A percentile compares a stretch with the other conserved stretches of the same genome.
Evolutionary conservation across 129 eudicot species (phyloP).

Genomic region (Artemisia annua): DNA sequence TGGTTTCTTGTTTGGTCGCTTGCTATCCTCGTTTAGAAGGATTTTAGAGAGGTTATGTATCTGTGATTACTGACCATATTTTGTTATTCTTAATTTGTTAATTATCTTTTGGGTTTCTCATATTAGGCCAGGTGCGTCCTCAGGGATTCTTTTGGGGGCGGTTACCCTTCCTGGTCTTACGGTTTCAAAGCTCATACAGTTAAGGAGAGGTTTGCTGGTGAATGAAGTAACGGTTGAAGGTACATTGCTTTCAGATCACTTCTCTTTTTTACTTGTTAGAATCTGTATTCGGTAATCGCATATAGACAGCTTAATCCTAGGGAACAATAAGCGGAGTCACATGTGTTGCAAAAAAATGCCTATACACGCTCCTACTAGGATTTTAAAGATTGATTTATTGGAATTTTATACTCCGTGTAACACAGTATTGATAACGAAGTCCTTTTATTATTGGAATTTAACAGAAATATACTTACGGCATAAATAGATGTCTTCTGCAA

Average conservation of each 20-base stretch:
- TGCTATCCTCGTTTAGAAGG: neutral
- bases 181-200: conserved; percentile 67
- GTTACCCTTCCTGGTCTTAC: conserved; percentile 78
- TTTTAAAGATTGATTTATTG: too few relatives aligned
- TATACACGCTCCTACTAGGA: too few relatives aligned
- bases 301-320: too few relatives aligned
- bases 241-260: conserved; percentile 15
- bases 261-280: neutral
- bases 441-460: too few relatives aligned
- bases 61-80: neutral
- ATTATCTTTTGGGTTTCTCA: conserved; percentile 2
- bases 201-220: conserved; percentile 44
- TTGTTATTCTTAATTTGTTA: neutral
- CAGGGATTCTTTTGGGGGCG: conserved; percentile 83
- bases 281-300: neutral
- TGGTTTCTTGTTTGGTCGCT: too few relatives aligned
- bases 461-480: too few relatives aligned
- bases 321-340: too few relatives aligned
- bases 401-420: too few relatives aligned
- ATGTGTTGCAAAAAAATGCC: too few relatives aligned
- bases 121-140: conserved; percentile 85
- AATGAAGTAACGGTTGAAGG: conserved; percentile 54
- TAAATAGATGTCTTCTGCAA: too few relatives aligned
- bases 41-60: neutral
- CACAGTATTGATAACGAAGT: too few relatives aligned